Percentiles rank a stretch among this genome's conserved stretches.
These are phyloP conservation scores for Oemleria cerasiformis DNA, from an alignment of 306 rosid genomes.

Conservation along the genomic window DNA sequence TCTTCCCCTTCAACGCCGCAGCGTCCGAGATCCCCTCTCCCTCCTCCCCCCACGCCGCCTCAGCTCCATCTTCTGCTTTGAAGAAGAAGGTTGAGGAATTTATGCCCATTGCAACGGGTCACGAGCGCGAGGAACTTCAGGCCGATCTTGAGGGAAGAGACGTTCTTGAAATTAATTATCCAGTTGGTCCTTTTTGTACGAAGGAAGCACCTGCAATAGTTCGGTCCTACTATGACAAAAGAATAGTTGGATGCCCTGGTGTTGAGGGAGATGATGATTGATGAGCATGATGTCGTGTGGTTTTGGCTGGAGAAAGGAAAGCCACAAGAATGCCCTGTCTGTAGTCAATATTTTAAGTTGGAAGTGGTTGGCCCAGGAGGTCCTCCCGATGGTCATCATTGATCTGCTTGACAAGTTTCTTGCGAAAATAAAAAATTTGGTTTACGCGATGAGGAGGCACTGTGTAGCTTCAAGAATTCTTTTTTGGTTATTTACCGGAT, in stretches of 20 bases:
- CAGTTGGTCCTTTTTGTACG: conserved; percentile 44
- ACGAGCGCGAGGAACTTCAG: conserved; percentile 39
- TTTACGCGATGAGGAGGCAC: not conserved
- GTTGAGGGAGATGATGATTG: conserved; percentile 46
- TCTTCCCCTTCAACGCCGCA: conserved; percentile 19
- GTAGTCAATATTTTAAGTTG: conserved; percentile 44
- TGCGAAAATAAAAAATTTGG: conserved; percentile 22
- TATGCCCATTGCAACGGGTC: conserved; percentile 38
- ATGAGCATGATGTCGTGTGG: conserved; percentile 60
- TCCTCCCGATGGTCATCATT: conserved; percentile 39
- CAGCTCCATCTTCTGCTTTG: conserved; percentile 11
- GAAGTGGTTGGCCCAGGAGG: conserved; percentile 49
- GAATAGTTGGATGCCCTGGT: conserved; percentile 57
- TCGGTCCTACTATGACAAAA: conserved; percentile 39
- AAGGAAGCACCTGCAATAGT: conserved; percentile 47
- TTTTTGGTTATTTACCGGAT: not conserved
- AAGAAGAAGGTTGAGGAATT: conserved; percentile 31
- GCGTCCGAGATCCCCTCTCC: conserved; percentile 12
- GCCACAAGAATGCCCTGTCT: conserved; percentile 47
- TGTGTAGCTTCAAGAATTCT: conserved; percentile 6
- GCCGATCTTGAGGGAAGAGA: conserved; percentile 41
- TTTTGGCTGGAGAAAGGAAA: conserved; percentile 53
- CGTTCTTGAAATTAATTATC: conserved; percentile 43
- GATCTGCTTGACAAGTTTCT: conserved; percentile 15
- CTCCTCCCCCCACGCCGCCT: conserved; percentile 8